These are phyloP conservation scores for Arabidopsis suecica DNA, from an alignment of 345 rosid species.

Conservation along the genomic window DNA sequence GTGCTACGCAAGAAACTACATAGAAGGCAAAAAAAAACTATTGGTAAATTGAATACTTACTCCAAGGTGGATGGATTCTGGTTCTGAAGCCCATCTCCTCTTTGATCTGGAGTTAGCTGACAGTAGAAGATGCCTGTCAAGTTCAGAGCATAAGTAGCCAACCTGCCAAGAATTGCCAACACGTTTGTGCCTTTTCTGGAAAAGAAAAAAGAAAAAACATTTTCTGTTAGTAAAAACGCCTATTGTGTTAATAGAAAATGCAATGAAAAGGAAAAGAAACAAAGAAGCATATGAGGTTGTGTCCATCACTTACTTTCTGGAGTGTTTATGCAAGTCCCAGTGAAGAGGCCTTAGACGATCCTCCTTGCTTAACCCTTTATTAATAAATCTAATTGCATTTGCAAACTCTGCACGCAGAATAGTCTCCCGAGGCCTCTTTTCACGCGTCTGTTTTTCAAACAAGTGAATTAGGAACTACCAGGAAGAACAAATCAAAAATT, in stretches of 20 bases:
- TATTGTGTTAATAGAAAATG: conserved; percentile 14
- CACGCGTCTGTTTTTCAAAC: conserved; percentile 61
- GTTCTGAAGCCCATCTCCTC: conserved; percentile 49
- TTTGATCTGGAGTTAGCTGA: conserved; percentile 54
- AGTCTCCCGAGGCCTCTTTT: conserved; percentile 91
- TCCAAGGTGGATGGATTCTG: conserved; percentile 47
- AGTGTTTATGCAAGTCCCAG: conserved; percentile 85
- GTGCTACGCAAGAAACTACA: conserved; percentile 28
- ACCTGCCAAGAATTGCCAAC: conserved; percentile 66
- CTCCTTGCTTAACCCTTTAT: conserved; percentile 64
- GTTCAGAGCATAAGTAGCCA: conserved; percentile 72
- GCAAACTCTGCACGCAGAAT: conserved; percentile 85
- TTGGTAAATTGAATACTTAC: conserved; percentile 56
- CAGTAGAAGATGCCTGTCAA: conserved; percentile 81
- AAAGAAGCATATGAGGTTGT: conserved; percentile 15
- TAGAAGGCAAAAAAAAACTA: not conserved
- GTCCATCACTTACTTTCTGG: conserved; percentile 60
- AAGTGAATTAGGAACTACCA: conserved; percentile 33
- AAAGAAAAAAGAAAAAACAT: not conserved
- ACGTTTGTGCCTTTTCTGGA: conserved; percentile 70
- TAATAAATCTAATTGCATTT: conserved; percentile 71
- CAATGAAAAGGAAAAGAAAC: conserved; percentile 15
- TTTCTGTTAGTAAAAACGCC: conserved; percentile 16
- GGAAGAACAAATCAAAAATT: conserved; percentile 15
- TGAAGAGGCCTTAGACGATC: conserved; percentile 78